Evolutionary conservation across 495 filamentous ascomycete genomes (phyloP).

Genomic region (Sporormia fimetaria): DNA sequence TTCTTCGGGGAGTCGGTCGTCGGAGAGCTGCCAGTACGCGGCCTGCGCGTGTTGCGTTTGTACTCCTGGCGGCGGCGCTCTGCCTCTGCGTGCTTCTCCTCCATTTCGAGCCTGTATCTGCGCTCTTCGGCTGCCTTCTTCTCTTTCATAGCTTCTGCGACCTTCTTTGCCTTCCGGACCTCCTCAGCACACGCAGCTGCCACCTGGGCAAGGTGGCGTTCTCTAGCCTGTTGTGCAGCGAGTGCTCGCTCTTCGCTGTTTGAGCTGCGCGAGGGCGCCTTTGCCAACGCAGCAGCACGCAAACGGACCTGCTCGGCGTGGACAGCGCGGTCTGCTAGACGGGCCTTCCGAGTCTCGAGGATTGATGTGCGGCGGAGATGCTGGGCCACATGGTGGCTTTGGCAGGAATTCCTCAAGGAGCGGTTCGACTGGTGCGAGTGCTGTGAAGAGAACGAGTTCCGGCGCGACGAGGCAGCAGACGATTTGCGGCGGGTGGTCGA

Average conservation of each 20-base stretch:
- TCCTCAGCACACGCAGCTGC: constrained; percentile 90
- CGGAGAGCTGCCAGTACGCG: constrained; percentile 53
- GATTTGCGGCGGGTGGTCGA: constrained; percentile 61
- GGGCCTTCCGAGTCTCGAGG: constrained; percentile 82
- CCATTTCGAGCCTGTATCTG: constrained; percentile 54
- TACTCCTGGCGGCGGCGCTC: constrained; percentile 53
- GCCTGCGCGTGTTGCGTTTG: constrained; percentile 42
- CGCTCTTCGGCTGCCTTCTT: constrained; percentile 76
- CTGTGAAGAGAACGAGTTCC: constrained; percentile 78
- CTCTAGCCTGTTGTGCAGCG: constrained; percentile 81
- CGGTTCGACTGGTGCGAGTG: constrained; percentile 62
- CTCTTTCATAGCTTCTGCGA: constrained; percentile 86
- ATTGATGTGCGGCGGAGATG: constrained; percentile 86
- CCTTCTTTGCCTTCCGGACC: constrained; percentile 82
- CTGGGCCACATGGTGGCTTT: constrained; percentile 76
- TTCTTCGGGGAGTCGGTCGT: constrained; percentile 41
- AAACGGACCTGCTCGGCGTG: constrained; percentile 96
- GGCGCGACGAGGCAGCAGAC: constrained; percentile 74
- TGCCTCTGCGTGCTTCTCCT: constrained; percentile 78
- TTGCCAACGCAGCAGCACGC: constrained; percentile 70
- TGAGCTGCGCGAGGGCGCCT: constrained; percentile 51
- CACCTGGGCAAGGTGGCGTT: constrained; percentile 86
- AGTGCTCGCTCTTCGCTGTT: constrained; percentile 73
- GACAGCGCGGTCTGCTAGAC: constrained; percentile 82
- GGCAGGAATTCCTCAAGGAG: constrained; percentile 49